These are phyloP conservation scores for Fusarium nurragi DNA, from an alignment of 2,329 filamentous ascomycete genomes.

Conservation along the genomic window DNA sequence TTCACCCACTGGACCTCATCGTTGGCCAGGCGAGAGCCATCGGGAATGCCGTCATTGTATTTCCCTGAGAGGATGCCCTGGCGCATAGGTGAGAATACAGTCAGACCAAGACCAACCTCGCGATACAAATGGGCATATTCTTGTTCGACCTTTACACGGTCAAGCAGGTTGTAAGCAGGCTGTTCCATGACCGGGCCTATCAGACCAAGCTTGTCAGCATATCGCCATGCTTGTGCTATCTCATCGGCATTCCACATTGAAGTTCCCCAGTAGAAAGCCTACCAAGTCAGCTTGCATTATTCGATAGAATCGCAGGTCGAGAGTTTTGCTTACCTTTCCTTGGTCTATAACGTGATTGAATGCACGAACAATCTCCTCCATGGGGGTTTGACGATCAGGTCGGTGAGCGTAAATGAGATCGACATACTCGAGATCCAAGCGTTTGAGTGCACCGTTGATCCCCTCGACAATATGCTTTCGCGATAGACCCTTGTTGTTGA, in stretches of 20 bases:
- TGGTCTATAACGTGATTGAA: slow-evolving; percentile 76
- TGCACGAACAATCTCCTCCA: slow-evolving; percentile 75
- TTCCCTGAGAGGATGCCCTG: slow-evolving; percentile 71
- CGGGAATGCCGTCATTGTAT: slow-evolving; percentile 71
- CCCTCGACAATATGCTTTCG: slow-evolving; percentile 77
- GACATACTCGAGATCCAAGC: slow-evolving; percentile 68
- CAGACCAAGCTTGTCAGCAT: slow-evolving; percentile 68
- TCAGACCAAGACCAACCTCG: slow-evolving; percentile 68
- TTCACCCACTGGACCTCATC: slow-evolving; percentile 66
- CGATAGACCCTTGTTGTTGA: slow-evolving; percentile 74
- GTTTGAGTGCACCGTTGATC: slow-evolving; percentile 66
- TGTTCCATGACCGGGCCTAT: slow-evolving; percentile 74
- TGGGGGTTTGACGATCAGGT: slow-evolving; percentile 72
- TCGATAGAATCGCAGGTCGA: not conserved
- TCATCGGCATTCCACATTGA: slow-evolving; percentile 74
- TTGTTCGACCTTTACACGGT: slow-evolving; percentile 69
- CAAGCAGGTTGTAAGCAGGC: slow-evolving; percentile 72
- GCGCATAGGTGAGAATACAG: slow-evolving; percentile 68
- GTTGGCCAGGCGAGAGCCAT: slow-evolving; percentile 66
- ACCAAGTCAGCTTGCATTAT: not conserved
- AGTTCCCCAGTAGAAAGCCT: slow-evolving; percentile 77
- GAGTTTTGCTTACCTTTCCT: slow-evolving; percentile 52
- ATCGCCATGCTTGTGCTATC: slow-evolving; percentile 69
- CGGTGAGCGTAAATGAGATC: slow-evolving; percentile 76
- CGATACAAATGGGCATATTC: slow-evolving; percentile 70